A percentile compares a stretch with the other conserved stretches of the same genome.
Conservation (phyloP, 106 monocot species). For the Amphibolis antarctica region DNA sequence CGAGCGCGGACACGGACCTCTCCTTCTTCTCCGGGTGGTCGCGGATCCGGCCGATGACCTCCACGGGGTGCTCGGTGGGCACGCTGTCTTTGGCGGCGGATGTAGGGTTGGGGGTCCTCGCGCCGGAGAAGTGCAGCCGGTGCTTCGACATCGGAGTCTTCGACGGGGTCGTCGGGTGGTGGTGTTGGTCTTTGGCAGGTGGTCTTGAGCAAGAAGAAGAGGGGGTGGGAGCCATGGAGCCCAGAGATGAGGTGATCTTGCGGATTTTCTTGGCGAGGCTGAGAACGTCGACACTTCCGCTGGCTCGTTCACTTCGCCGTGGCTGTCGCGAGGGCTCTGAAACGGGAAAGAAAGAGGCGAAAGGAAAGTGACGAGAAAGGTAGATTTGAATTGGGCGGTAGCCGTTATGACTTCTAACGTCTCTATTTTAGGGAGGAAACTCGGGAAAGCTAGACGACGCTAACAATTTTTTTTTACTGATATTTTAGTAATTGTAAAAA, state of each 20-base stretch:
- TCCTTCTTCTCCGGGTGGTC: conserved; percentile 41
- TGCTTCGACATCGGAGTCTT: conserved; percentile 63
- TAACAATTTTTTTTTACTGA: no score
- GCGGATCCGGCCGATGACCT: conserved; percentile 77
- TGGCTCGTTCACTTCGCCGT: no score
- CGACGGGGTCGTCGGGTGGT: conserved; percentile 23
- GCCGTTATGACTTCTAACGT: conserved; percentile 12
- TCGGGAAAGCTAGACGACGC: no score
- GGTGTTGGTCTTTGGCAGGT: conserved; percentile 9
- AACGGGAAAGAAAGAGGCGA: not conserved
- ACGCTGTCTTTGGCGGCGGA: conserved; percentile 3
- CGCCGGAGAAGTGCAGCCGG: conserved; percentile 51
- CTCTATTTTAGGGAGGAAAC: not conserved
- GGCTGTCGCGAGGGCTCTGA: no score
- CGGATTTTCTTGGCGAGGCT: not conserved
- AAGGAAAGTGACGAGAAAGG: not conserved
- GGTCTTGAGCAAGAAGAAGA: no score
- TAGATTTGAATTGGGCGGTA: conserved; percentile 4
- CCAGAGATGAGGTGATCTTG: not conserved
- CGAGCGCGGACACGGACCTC: conserved; percentile 31
- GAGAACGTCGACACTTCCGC: no score
- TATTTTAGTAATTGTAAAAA: no score
- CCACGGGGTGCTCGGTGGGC: conserved; percentile 93
- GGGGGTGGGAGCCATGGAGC: conserved; percentile 61
- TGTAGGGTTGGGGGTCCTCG: conserved; percentile 13